Evolutionary conservation across 768 basidiomycete genomes (phyloP).

Genomic region (Termitomyces sp.): DNA sequence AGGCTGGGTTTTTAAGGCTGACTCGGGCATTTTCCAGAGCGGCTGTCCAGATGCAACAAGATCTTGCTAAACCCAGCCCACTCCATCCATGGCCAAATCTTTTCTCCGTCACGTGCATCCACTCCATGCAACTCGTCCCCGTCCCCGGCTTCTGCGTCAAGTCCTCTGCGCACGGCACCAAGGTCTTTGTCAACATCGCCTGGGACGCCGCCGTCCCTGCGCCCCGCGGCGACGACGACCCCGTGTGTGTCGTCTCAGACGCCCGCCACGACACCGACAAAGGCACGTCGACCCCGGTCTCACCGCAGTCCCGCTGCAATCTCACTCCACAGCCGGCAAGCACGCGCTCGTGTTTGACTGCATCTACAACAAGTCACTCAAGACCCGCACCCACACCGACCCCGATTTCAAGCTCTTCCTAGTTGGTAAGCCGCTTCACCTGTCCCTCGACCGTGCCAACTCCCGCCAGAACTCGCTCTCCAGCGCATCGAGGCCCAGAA

Average conservation of each 20-base stretch:
- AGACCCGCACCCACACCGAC: slow-evolving; percentile 54
- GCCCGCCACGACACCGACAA: slow-evolving; percentile 62
- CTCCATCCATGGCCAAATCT: background rate
- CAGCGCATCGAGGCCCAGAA: slow-evolving; percentile 64
- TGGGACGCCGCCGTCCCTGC: slow-evolving; percentile 67
- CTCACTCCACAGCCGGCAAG: slow-evolving; percentile 51
- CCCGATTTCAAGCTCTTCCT: slow-evolving; percentile 65
- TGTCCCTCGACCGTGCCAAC: background rate
- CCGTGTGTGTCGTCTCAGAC: slow-evolving; percentile 57
- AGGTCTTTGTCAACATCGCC: slow-evolving; percentile 73
- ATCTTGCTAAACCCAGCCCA: background rate
- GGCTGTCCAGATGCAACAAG: too few species aligned
- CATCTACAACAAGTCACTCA: slow-evolving; percentile 55
- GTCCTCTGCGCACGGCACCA: slow-evolving; percentile 43
- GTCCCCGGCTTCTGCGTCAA: slow-evolving; percentile 71
- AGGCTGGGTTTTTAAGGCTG: slow-evolving; percentile 15
- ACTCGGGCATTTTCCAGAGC: too few species aligned
- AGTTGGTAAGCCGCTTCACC: slow-evolving; percentile 43
- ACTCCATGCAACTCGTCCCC: slow-evolving; percentile 43
- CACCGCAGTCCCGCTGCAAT: background rate
- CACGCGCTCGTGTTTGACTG: slow-evolving; percentile 70
- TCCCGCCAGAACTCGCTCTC: slow-evolving; percentile 53
- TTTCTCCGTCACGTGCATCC: slow-evolving; percentile 10
- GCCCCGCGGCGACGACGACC: slow-evolving; percentile 52
- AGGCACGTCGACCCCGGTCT: slow-evolving; percentile 32